Evolutionary conservation across 352 stramenopile genomes (phyloP), one percentile per base, ranked within the genome.

Genomic region (Globisporangium radiosum): DNA sequence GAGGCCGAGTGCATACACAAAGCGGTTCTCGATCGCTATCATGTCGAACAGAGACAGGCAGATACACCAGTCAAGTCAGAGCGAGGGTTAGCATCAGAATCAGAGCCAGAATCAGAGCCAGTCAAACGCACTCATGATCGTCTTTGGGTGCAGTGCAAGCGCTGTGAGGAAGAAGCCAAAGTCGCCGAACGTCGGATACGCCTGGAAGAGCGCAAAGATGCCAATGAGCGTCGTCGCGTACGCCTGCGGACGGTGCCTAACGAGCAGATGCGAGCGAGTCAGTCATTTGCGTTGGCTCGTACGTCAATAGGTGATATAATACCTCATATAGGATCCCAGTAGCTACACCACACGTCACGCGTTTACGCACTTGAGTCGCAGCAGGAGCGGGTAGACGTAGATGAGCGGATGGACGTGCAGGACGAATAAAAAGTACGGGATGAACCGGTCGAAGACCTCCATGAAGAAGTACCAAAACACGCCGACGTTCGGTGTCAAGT

Each of bases 391-490:
- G 25, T 86, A 65, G 36, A 92, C 62, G 68, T 94, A 94, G 49
- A 94, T 85, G 48, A 78, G 78, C 45, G 85, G 85, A 51, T 94
- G 82, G 9, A 92, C 45, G 59, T 92, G 82, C 64, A 94, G 62
- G 37, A 94, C 66, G 14, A 92, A 82, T 11, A 92, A 68, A 58
- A 94, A 94, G 60, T 92, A 94, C 54, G 72, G 73, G 52, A 88
- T 87, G 56, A 94, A 94, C 17, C 85, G 82, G 60, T 94, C 82
- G 54, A 94, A 94, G 1, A 94, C 72, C 61, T 94, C 85, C 64
- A 88, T 94, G 60, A 94, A 92, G 59, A 94, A 92, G 54, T 94
- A 94, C 85, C 85, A 94, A 63, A 94, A 94, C 59, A 92, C 81
- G 42, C 85, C 85, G 25, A 94, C 75, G 50, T 92, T 92, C 7